Evolutionary conservation across 176 grass and related monocot genomes (phyloP), one percentile per base, ranked within the genome.

Genomic region (Carex kokanica): DNA sequence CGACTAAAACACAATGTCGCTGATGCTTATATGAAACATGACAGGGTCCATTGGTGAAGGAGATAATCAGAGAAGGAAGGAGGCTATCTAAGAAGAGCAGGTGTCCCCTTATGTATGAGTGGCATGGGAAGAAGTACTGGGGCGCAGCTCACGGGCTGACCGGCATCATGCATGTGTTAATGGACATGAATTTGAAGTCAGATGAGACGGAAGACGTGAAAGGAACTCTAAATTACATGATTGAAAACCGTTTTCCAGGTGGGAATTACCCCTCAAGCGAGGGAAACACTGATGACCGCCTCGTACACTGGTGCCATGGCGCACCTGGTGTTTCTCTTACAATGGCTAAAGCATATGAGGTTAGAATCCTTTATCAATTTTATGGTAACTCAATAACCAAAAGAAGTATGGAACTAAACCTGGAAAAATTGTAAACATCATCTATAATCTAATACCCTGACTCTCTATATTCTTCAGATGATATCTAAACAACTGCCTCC

Each of bases 221-320:
- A 85, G 87, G 87, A 54, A 94, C 90, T 47, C 87, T 98, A 60
- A 58, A 15, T 13, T 94, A 94, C 74, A 94, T 98, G 92, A 94
- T 98, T 85, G 71, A 86, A 59, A 94, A 93, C 83, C 82, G 74
- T 21, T 98, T 91, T 81, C 87, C 87, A 21, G 67, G 89, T 75
- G 92, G 95, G 23, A 98, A 98, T 81, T 98, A 90, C 25, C 95
- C 85, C 21, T 92, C 86, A 1, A 92, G 87, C 23, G 95, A 94
- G 82, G 92, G 87, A 60, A 91, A 75, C 0, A 83, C 84, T 53
- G 85, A 84, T 1, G 95, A 98, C 55, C 83, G 74, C 9, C 85
- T 98, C 1, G 87, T 93, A 64, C 95, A 98, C 49, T 98, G 95
- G 95, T 98, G 95, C 75, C 95, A 98, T 85, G 95, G 95, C 23